Evolutionary conservation across 345 rosid genomes (phyloP), one percentile per base, ranked within the genome.

Genomic region (Xanthoceras sorbifolium): DNA sequence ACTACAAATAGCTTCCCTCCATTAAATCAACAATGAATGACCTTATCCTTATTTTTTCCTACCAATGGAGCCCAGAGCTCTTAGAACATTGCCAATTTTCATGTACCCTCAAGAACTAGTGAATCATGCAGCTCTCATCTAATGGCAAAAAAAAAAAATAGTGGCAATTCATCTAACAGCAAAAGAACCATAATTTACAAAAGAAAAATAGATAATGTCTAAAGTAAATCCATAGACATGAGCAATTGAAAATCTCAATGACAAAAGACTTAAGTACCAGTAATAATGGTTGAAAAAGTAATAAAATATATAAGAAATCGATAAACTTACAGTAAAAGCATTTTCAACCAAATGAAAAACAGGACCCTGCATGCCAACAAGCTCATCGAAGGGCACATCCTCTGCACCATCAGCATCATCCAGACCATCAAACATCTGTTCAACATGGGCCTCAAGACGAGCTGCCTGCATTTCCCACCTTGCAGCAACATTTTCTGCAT

Each of bases 361-460:
- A 25, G 99, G 98, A 70, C 99, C 97, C 89, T 94, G 99, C 98
- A 97, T 97, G 81, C 98, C 98, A 70, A 94, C 99, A 73, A 97
- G 93, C 86, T 97, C 99, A 64, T 97, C 99, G 78, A 97, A 97
- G 59, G 99, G 99, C 26, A 97, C 99, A 76, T 97, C 99, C 87
- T 97, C 99, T 9, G 99, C 99, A 79, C 97, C 99, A 86, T 96
- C 99, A 85, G 94, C 98, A 75, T 93, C 99, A 38, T 96, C 99
- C 84, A 96, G 80, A 54, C 97, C 99, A 88, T 96, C 99, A 86
- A 96, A 93, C 92, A 96, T 96, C 83, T 93, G 99, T 78, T 96
- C 99, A 73, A 96, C 97, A 79, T 92, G 99, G 80, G 98, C 98
- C 84, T 96, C 99, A 23, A 96, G 91, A 81, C 98, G 97, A 79